Evolutionary conservation across 768 basidiomycete species (phyloP).

Genomic region (Boletus barrowsii): DNA sequence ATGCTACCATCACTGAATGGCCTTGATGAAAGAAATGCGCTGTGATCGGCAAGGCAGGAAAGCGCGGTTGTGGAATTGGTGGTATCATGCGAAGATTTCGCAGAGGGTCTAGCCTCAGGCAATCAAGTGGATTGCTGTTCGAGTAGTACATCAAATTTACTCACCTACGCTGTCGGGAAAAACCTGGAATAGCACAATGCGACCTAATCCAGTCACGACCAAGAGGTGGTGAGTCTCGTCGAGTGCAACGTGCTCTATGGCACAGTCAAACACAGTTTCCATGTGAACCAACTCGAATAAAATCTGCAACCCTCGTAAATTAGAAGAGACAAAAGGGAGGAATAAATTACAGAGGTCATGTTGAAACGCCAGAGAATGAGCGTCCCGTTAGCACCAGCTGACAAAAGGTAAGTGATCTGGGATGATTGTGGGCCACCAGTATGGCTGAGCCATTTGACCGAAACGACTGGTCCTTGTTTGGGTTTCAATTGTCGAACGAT

Average conservation of each 20-base stretch:
- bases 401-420: not conserved
- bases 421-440: not conserved
- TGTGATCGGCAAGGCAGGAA: not conserved
- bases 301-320: not conserved
- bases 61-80: not conserved
- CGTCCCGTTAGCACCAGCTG: not conserved
- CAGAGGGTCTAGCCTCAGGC: not conserved
- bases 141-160: not conserved
- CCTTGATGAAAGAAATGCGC: not conserved
- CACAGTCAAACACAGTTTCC: not conserved
- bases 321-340: not conserved
- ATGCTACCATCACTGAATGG: not conserved
- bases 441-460: not conserved
- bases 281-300: not conserved
- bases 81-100: not conserved
- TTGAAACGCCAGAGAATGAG: not conserved
- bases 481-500: not conserved
- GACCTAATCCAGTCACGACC: not conserved
- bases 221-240: not conserved
- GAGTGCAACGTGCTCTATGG: not conserved
- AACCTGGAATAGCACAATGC: not conserved
- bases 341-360: not conserved
- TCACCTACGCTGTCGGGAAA: not conserved
- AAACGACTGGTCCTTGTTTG: not conserved
- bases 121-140: not conserved